Evolutionary conservation across 257 asterid species (phyloP), one percentile per base, ranked within the genome.

Genomic region (Gardenia jasminoides): DNA sequence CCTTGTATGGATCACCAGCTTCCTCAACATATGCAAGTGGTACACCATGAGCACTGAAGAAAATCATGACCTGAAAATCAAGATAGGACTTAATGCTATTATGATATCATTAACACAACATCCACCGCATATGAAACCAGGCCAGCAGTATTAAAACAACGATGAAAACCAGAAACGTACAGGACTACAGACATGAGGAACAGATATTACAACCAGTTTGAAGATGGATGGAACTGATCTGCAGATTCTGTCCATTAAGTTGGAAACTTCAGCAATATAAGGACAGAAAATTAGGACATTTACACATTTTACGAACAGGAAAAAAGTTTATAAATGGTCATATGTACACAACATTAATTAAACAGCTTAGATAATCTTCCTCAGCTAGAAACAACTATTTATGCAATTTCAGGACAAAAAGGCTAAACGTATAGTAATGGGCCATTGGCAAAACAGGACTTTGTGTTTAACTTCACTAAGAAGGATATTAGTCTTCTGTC

Each of bases 1-100:
- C 98, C 86, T 96, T 96, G 92, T 96, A 96, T 19, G 99, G 99
- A 88, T 96, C 99, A 80, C 99, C 99, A 80, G 98, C 99, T 87
- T 96, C 97, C 91, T 96, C 98, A 54, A 96, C 99, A 83, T 96
- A 96, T 75, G 99, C 99, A 82, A 91, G 88, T 73, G 99, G 99
- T 22, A 96, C 99, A 74, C 99, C 99, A 82, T 96, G 99, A 80
- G 99, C 99, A 83, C 98, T 96, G 83, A 93, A 96, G 90, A 96
- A 96, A 85, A 93, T 88, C 97, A 96, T 92, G 85, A 93, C 99
- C 99, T 96, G 91, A 75, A 72, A 76, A 52, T 70, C 19, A 75
- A 56, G 61, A 77, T 56, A 52, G 41, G 41, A 69, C 78, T 80
- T 15, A 70, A 58, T 44, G 44, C 73, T n/a, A 54, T 50, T 16